Percentiles rank a stretch among this genome's conserved stretches.
These are phyloP conservation scores for Daedalea quercina DNA, from an alignment of 768 basidiomycete genomes.

Conservation along the genomic window DNA sequence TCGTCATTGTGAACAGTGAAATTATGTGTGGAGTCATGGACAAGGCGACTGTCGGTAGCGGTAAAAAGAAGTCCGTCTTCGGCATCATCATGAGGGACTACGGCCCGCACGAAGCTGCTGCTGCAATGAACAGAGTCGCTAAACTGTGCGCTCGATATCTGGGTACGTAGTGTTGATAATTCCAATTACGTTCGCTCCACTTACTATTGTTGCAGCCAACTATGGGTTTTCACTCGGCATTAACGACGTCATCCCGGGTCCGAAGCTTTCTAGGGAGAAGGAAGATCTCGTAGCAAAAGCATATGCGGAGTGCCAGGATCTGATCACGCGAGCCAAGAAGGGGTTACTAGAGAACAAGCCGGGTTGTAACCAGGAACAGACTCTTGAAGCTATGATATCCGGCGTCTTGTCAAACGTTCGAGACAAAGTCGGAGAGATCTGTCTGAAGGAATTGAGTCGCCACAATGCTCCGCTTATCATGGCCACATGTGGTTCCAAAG, in stretches of 20 bases:
- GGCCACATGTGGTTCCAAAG: conserved; percentile 99
- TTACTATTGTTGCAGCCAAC: conserved; percentile 61
- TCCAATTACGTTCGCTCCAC: conserved; percentile 5
- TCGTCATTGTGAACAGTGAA: conserved; percentile 95
- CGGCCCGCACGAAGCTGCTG: conserved; percentile 88
- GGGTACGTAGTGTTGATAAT: conserved; percentile 51
- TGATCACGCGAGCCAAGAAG: conserved; percentile 85
- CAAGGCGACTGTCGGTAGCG: conserved; percentile 94
- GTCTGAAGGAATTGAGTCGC: conserved; percentile 95
- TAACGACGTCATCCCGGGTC: conserved; percentile 96
- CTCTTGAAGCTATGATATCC: conserved; percentile 94
- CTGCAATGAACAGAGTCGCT: conserved; percentile 93
- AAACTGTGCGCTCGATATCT: conserved; percentile 94
- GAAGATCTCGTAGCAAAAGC: conserved; percentile 82
- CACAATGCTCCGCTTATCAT: conserved; percentile 97
- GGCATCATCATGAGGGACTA: conserved; percentile 97
- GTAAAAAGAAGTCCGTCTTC: conserved; percentile 99
- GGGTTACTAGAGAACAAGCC: conserved; percentile 94
- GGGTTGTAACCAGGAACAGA: conserved; percentile 96
- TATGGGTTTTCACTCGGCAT: conserved; percentile 97
- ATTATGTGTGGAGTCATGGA: conserved; percentile 99
- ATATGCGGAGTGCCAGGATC: conserved; percentile 78
- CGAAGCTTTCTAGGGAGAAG: conserved; percentile 72
- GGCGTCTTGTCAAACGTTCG: conserved; percentile 91
- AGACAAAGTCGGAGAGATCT: conserved; percentile 93